phyloP scores from a whole-genome alignment of 306 rosid species.

The Rosa multiflora region DNA sequence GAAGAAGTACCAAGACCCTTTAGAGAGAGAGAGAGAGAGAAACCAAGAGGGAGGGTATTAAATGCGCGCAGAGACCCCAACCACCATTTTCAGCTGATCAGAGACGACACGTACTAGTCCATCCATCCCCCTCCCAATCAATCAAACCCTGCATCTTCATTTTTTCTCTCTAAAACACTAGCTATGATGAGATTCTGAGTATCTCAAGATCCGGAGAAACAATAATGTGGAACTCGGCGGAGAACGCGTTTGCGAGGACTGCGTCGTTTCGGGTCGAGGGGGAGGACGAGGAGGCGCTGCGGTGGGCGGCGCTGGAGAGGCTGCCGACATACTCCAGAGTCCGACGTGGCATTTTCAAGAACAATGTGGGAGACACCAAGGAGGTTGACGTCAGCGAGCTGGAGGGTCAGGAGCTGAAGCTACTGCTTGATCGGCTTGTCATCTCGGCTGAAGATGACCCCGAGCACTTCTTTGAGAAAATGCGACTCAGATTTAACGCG shows the following conservation, averaged over 20 bases:
- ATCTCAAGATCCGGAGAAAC: too few relatives aligned
- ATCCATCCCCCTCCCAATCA: background rate
- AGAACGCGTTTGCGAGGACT: slow-evolving; percentile 66
- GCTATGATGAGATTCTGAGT: background rate
- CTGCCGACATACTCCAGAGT: slow-evolving; percentile 80
- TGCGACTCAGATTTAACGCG: slow-evolving; percentile 84
- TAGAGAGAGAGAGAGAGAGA: too few relatives aligned
- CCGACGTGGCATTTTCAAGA: slow-evolving; percentile 75
- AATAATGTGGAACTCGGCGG: slow-evolving; percentile 90
- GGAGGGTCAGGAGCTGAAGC: slow-evolving; percentile 57
- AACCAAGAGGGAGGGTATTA: slow-evolving; percentile 4
- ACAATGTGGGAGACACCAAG: slow-evolving; percentile 54
- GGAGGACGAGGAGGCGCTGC: slow-evolving; percentile 85
- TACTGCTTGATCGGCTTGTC: slow-evolving; percentile 60
- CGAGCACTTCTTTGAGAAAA: slow-evolving; percentile 57
- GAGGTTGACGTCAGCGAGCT: slow-evolving; percentile 74
- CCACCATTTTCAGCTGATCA: slow-evolving; percentile 43
- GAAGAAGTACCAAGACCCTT: slow-evolving; percentile 17
- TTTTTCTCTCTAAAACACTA: background rate
- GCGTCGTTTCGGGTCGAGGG: slow-evolving; percentile 55
- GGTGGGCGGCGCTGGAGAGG: slow-evolving; percentile 96
- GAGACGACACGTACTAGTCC: background rate
- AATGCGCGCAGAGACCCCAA: slow-evolving; percentile 52
- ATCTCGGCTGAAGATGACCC: slow-evolving; percentile 64
- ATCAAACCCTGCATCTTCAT: slow-evolving; percentile 11